Evolutionary conservation across 164 flowering plant genomes (phyloP).

Genomic region (Annona cherimola): DNA sequence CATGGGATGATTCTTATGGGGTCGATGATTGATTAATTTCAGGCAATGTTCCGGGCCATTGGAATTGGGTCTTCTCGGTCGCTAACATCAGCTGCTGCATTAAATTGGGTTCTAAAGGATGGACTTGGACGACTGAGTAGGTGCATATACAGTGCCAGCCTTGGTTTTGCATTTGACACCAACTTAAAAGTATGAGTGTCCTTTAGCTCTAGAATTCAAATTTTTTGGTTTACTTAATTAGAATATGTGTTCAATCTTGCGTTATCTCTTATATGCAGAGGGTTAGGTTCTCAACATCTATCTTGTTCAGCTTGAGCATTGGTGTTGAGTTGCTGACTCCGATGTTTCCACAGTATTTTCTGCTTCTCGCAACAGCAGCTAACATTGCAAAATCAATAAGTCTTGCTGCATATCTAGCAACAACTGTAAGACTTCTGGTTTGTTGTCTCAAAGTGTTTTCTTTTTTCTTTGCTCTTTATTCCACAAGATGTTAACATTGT

Average conservation of each 20-base stretch:
- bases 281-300: slow-evolving; percentile 81
- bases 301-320: slow-evolving; percentile 77
- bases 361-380: slow-evolving; percentile 82
- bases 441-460: not conserved
- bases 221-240: not conserved
- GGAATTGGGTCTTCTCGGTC: slow-evolving; percentile 82
- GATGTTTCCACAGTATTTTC: slow-evolving; percentile 61
- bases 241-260: not conserved
- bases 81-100: slow-evolving; percentile 85
- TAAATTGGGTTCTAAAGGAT: slow-evolving; percentile 92
- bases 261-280: slow-evolving; percentile 45
- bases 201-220: not conserved
- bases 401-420: slow-evolving; percentile 76
- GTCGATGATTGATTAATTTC: slow-evolving; percentile 7
- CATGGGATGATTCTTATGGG: not conserved
- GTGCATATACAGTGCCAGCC: slow-evolving; percentile 80
- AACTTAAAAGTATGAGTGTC: slow-evolving; percentile 64
- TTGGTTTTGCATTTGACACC: slow-evolving; percentile 86
- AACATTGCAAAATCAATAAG: slow-evolving; percentile 91
- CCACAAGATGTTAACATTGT: not conserved
- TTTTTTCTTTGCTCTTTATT: not conserved
- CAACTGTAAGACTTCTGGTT: slow-evolving; percentile 55
- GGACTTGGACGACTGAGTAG: slow-evolving; percentile 84
- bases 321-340: slow-evolving; percentile 94
- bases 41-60: slow-evolving; percentile 97